phyloP scores from a whole-genome alignment of 1,139 yeast species.

The Sugiyamaella grinbergsii region DNA sequence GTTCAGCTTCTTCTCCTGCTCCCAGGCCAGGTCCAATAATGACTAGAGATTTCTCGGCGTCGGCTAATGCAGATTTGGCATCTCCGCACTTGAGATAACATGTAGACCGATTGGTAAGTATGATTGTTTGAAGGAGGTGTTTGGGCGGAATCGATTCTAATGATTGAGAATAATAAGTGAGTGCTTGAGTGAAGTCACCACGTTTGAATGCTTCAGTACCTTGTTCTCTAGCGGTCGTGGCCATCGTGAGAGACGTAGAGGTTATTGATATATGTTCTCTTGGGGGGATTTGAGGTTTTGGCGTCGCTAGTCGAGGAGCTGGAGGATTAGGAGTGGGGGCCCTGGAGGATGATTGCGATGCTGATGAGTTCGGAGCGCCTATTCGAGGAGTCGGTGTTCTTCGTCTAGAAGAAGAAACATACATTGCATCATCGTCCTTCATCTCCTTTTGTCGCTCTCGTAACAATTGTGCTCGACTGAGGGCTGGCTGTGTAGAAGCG shows the following conservation, averaged over 20 bases:
- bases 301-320: conserved; percentile 24
- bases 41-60: conserved; percentile 58
- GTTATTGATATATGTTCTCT: conserved; percentile 38
- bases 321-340: conserved; percentile 34
- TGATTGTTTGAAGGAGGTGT: conserved; percentile 69
- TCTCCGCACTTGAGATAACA: conserved; percentile 75
- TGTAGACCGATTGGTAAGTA: conserved; percentile 75
- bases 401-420: conserved; percentile 35
- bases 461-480: conserved; percentile 20
- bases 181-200: conserved; percentile 81
- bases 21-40: conserved; percentile 53
- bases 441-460: conserved; percentile 21
- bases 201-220: conserved; percentile 67
- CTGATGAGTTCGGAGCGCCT: conserved; percentile 11
- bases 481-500: conserved; percentile 21
- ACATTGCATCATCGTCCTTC: conserved; percentile 33
- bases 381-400: conserved; percentile 26
- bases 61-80: conserved; percentile 59
- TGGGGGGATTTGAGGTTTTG: conserved; percentile 28
- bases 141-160: conserved; percentile 60
- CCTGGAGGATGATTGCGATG: conserved; percentile 23
- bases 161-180: conserved; percentile 61
- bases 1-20: conserved; percentile 46
- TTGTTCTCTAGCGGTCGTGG: conserved; percentile 56
- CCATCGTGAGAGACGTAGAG: conserved; percentile 50